Percentiles rank a stretch among this genome's conserved stretches.
These are phyloP conservation scores for Alternaria triticimaculans DNA, from an alignment of 2,329 filamentous ascomycete species.

Conservation along the genomic window DNA sequence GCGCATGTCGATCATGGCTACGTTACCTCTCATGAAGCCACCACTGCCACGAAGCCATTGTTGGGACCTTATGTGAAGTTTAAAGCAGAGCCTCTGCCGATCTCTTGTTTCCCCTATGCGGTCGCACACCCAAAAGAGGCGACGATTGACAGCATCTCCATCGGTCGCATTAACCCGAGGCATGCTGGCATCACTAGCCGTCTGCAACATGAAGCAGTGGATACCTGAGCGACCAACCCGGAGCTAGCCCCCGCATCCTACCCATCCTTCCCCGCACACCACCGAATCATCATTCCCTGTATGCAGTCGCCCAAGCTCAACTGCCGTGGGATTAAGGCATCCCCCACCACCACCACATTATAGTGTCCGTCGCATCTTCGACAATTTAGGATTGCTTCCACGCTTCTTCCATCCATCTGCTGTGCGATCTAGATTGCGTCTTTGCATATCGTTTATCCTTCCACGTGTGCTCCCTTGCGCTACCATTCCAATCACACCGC, in stretches of 20 bases:
- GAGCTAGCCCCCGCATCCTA: constrained; percentile 5
- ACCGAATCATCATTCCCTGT: constrained; percentile 1
- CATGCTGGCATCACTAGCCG: neutral
- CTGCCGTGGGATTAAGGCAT: neutral
- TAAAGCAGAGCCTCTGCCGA: neutral
- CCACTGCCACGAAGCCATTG: neutral
- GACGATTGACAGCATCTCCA: neutral
- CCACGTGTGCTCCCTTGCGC: neutral
- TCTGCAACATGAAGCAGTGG: neutral
- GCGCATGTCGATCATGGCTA: no score
- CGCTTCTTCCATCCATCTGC: neutral
- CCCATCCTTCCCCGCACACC: constrained; percentile 20
- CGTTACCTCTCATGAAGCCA: neutral
- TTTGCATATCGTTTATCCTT: neutral
- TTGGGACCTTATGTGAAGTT: neutral
- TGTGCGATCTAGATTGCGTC: neutral
- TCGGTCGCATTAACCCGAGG: constrained; percentile 7
- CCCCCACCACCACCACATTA: constrained; percentile 13
- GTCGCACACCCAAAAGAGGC: neutral
- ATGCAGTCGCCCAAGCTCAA: neutral
- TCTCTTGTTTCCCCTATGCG: neutral
- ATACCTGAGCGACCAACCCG: neutral
- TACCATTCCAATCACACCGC: neutral
- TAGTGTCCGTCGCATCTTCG: neutral
- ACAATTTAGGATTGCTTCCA: neutral